phyloP scores from a whole-genome alignment of 371 early-diverging fungal species.

The Mortierella sp. region DNA sequence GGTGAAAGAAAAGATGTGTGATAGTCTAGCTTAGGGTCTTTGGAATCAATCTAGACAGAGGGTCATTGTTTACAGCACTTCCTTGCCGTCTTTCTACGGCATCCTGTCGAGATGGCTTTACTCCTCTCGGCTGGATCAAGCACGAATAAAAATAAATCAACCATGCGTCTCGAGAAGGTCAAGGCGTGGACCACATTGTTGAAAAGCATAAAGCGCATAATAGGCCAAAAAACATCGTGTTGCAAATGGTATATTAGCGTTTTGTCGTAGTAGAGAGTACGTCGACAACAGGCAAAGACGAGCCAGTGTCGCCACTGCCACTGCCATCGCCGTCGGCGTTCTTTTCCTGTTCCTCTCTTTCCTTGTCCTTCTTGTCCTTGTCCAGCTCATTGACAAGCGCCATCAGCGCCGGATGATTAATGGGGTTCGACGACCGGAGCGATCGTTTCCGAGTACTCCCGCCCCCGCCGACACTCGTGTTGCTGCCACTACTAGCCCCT shows the following conservation, averaged over 20 bases:
- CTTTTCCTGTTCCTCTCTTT: constrained; percentile 16
- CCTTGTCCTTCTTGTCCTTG: constrained; percentile 41
- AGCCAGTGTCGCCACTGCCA: background rate
- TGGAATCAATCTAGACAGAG: no score
- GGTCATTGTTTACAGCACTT: no score
- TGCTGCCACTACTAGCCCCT: constrained; percentile 22
- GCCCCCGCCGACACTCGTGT: background rate
- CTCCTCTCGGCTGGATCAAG: no score
- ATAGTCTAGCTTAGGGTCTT: no score
- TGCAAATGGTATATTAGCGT: no score
- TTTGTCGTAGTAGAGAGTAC: background rate
- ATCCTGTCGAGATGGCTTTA: no score
- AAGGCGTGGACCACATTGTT: background rate
- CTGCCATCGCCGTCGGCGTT: constrained; percentile 1
- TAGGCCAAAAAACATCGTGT: background rate
- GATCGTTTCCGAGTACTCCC: constrained; percentile 37
- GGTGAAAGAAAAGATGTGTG: background rate
- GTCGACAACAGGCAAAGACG: constrained; percentile 5
- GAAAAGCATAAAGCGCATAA: background rate
- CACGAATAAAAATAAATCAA: background rate
- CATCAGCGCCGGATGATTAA: constrained; percentile 48
- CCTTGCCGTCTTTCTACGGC: no score
- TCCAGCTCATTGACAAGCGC: constrained; percentile 56
- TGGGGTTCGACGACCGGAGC: constrained; percentile 37
- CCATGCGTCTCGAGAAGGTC: background rate